Conservation (phyloP, 139 green algal species). For the Coelastrella sp. region DNA sequence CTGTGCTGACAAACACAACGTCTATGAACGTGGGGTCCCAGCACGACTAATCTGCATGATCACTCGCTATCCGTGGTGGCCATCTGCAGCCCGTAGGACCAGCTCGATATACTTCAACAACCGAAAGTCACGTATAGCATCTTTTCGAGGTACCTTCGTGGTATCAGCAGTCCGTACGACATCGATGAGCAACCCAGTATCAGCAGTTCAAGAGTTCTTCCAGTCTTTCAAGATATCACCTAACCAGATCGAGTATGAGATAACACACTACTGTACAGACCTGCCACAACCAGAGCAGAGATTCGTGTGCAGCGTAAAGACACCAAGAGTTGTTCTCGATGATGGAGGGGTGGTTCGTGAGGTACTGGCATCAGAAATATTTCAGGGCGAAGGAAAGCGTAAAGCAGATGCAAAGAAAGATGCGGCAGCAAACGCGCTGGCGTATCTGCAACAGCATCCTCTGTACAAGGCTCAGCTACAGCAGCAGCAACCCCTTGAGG, state of each 20-base stretch:
- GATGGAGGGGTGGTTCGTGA: neutral
- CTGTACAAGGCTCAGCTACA: neutral
- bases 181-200: constrained; percentile 4
- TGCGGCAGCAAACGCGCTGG: neutral
- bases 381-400: constrained; percentile 3
- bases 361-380: neutral
- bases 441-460: constrained; percentile 26
- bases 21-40: no score
- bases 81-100: no score
- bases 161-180: neutral
- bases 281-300: neutral
- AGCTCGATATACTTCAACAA: no score
- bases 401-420: constrained; percentile 31
- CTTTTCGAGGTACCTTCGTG: neutral
- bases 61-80: no score
- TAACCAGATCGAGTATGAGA: neutral
- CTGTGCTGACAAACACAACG: no score
- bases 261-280: neutral
- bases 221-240: neutral
- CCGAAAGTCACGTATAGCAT: no score
- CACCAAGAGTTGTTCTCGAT: neutral
- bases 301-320: constrained; percentile 10
- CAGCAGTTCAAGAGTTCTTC: constrained; percentile 25
- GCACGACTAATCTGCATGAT: no score
- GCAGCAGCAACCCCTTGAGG: neutral